phyloP scores from a whole-genome alignment of 345 rosid genomes.

The Eucalyptus curtisii region DNA sequence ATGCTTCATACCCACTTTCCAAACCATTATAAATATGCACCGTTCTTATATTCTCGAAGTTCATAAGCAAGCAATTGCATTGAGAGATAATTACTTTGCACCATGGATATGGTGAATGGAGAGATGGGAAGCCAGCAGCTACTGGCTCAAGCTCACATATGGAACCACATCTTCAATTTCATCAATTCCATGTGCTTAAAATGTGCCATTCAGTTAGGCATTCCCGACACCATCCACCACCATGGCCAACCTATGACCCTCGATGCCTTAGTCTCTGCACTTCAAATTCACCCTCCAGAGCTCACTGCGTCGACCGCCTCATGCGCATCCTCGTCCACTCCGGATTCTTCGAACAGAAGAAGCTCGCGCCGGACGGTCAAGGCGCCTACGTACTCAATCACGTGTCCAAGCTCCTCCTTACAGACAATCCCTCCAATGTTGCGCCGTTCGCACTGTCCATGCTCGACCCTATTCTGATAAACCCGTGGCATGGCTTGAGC shows the following conservation, averaged over 20 bases:
- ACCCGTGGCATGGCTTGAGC: constrained; percentile 3
- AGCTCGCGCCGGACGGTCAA: not conserved
- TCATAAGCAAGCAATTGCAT: not conserved
- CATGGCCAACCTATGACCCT: constrained; percentile 24
- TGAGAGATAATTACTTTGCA: not conserved
- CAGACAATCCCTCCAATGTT: not conserved
- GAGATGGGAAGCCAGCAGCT: not conserved
- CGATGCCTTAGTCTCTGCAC: not conserved
- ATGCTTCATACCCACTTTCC: not conserved
- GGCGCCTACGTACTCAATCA: constrained; percentile 5
- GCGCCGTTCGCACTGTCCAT: not conserved
- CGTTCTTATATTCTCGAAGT: not conserved
- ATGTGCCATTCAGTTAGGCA: constrained; percentile 22
- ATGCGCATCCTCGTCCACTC: constrained; percentile 21
- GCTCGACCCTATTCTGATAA: not conserved
- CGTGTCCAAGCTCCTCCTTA: constrained; percentile 9
- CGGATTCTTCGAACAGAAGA: constrained; percentile 5
- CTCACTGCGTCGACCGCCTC: constrained; percentile 1
- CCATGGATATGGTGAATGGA: not conserved
- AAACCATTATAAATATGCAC: not conserved
- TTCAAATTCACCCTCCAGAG: constrained; percentile 2
- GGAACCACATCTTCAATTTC: constrained; percentile 2
- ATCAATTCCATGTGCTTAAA: constrained; percentile 23
- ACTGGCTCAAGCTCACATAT: constrained; percentile 10
- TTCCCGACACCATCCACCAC: constrained; percentile 23